Base-by-base conservation (phyloP, 352 stramenopile genomes). In the Globisporangium cystogenes region DNA sequence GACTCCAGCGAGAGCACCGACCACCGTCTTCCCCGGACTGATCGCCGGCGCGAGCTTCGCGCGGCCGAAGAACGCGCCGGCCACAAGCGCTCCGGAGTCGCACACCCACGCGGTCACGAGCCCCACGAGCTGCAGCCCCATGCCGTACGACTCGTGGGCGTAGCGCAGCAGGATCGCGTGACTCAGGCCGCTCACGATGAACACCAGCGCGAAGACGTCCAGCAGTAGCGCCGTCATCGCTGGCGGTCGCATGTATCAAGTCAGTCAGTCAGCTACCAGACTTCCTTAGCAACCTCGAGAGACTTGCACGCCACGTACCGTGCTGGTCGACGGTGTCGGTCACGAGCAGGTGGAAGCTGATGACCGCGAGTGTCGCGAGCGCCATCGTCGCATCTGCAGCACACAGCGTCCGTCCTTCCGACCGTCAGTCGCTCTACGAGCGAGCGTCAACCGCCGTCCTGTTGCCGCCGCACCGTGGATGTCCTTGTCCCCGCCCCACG, bases 21-120 rank as follows among this genome's bases (percentile, higher is more conserved):
- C 67, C 3, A 79, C 46, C 0, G 80, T 90, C 55, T 90, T 90
- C 14, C 77, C 75, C n/a, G 80, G 80, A 59, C 76, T 88, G 48
- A 90, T 68, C 27, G 65, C 51, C 0, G 75, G 68, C n/a, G 76
- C 74, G n/a, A 90, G 64, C 55, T 86, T 86, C 16, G 55, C 55
- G 12, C 66, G 44, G n/a, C 80, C 80, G 53, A 85, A 67, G 20
- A 82, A 68, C 1, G 67, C 72, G 1, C 80, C 80, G 8, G 59
- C 65, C 26, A 90, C 57, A 15, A 90, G 68, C 36, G 80, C 80
- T 16, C 68, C 75, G 12, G 64, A 87, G 50, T 90, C 80, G 26
- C 76, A 86, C 10, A 88, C 65, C 80, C 80, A 90, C 11, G 80
- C 74, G 27, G 67, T 82, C 41, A 63, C 70, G 4, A 90, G 54